A percentile compares a stretch with the other conserved stretches of the same genome.
Conservation (phyloP, 805 yeast species). For the Starmera quercuum region DNA sequence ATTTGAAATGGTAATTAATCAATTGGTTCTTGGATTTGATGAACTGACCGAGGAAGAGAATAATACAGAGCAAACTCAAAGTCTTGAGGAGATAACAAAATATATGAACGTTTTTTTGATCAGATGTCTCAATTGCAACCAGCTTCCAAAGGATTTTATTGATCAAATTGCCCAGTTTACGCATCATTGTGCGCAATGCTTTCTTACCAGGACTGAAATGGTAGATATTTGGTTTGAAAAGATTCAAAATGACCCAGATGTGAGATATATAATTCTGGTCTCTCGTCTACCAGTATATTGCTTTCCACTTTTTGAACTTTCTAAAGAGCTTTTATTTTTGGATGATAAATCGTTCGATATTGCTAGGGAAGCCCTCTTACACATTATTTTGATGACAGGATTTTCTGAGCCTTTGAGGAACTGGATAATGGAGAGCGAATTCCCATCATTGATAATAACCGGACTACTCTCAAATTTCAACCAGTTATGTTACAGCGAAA, state of each 20-base stretch:
- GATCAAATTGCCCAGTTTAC: constrained; percentile 5
- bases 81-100: neutral
- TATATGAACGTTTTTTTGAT: constrained; percentile 10
- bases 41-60: constrained; percentile 7
- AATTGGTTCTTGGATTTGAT: constrained; percentile 9
- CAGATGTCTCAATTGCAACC: constrained; percentile 4
- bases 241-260: constrained; percentile 10
- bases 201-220: constrained; percentile 9
- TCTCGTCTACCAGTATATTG: constrained; percentile 1
- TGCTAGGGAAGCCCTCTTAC: constrained; percentile 8
- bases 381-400: constrained; percentile 9
- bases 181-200: constrained; percentile 8
- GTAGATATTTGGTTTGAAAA: constrained; percentile 13
- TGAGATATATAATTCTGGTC: constrained; percentile 3
- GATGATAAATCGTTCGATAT: constrained; percentile 4
- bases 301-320: constrained; percentile 19
- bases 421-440: constrained; percentile 15
- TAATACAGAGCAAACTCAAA: neutral
- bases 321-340: constrained; percentile 15
- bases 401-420: constrained; percentile 6
- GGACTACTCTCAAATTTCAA: constrained; percentile 11
- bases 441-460: constrained; percentile 9
- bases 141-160: constrained; percentile 2
- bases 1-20: constrained; percentile 8
- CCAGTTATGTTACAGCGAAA: constrained; percentile 7